A percentile compares a stretch with the other conserved stretches of the same genome.
Conservation (phyloP, 129 eudicot species). For the Helichrysum umbraculigerum region DNA sequence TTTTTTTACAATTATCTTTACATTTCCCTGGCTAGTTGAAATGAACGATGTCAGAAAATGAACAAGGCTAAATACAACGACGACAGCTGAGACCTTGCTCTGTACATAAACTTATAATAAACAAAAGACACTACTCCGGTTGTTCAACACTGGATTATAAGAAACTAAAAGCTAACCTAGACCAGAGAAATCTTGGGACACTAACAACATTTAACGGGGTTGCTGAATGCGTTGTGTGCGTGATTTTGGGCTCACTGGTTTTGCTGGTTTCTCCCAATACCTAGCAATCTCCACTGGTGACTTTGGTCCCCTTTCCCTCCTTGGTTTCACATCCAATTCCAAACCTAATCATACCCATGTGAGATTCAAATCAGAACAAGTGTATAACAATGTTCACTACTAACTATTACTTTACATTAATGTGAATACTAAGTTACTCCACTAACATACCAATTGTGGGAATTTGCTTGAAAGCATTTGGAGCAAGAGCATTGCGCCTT, state of each 20-base stretch:
- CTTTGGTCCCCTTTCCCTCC: constrained; percentile 36
- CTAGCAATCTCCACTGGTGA: constrained; percentile 51
- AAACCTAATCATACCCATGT: constrained; percentile 37
- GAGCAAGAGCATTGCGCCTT: constrained; percentile 28
- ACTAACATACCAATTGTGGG: constrained; percentile 46
- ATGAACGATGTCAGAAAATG: constrained; percentile 56
- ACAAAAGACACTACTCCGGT: constrained; percentile 31
- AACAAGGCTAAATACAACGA: constrained; percentile 66
- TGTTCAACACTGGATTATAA: constrained; percentile 24
- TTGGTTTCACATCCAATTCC: constrained; percentile 41
- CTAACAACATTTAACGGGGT: constrained; percentile 57
- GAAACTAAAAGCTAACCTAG: constrained; percentile 30
- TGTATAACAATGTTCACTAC: neutral
- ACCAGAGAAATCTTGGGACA: constrained; percentile 35
- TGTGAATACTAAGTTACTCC: neutral
- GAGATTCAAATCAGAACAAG: neutral
- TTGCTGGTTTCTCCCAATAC: constrained; percentile 85
- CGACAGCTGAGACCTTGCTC: constrained; percentile 58
- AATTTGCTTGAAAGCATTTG: constrained; percentile 31
- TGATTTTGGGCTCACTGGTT: constrained; percentile 55
- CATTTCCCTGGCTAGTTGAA: constrained; percentile 50
- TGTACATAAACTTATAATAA: constrained; percentile 55
- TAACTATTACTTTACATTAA: neutral
- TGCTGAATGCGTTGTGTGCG: constrained; percentile 71
- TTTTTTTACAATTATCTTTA: constrained; percentile 39